Base-by-base conservation (phyloP, 805 yeast species). In the Saturnispora zaruensis region DNA sequence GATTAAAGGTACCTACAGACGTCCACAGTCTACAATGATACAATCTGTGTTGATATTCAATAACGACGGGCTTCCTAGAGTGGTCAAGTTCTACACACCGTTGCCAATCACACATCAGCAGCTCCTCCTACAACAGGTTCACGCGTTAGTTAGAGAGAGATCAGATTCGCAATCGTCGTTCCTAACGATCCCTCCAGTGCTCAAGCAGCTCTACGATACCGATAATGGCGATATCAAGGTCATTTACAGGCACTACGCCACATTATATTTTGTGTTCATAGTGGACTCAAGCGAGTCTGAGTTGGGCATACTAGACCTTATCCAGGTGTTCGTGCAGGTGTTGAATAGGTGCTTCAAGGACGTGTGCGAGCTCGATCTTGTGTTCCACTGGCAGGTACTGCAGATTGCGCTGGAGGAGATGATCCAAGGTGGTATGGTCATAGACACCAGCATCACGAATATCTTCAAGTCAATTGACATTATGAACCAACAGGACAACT, bases 381-480 rank as follows among this genome's bases (percentile, higher is more conserved):
- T 93, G n/a, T 91, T 90, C 69, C 97, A 97, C 16, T 93, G 99
- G 98, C 97, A 93, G 67, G 95, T 89, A 5, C 70, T 91, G 30
- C 95, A 91, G 63, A 84, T 95, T 2, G 96, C 91, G 2, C 66
- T 90, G 45, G 93, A 84, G 59, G 98, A 93, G 60, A 84, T 93
- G 32, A 83, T 93, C 1, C 98, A 93, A 64, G 99, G 98, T 24
- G 99, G 99, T 0, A 84, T 93, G 95, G 99, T 93, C 7, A 86
- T 93, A 34, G 99, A 93, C 63, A 90, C 98, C 2, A 87, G 83
- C 57, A 87, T 89, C 20, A 62, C 70, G 24, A 79, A 84, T 52
- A 89, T 93, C 33, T 96, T 93, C 5, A 80, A 79, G 2, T 87
- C 93, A 0, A 86, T 86, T 9, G 95, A 86, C 65, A 84, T 78